Percentiles rank a stretch among this genome's conserved stretches.
phyloP scores from a whole-genome alignment of 2,329 filamentous ascomycete genomes.

The Emergomyces pasteurianus region DNA sequence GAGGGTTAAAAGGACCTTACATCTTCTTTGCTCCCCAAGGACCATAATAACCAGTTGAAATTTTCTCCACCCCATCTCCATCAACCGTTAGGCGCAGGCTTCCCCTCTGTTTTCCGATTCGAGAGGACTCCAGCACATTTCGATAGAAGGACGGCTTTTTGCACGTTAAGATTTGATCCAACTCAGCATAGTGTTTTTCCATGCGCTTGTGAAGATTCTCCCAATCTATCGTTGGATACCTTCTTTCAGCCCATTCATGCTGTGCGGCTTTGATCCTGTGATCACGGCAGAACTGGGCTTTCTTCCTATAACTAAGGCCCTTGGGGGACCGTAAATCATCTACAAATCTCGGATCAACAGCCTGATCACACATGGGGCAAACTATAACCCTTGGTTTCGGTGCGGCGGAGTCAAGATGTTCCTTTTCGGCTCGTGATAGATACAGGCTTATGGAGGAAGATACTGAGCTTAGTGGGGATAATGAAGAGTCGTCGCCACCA shows the following conservation, averaged over 20 bases:
- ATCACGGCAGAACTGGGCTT: slow-evolving; percentile 51
- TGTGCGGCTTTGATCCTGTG: slow-evolving; percentile 48
- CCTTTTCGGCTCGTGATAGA: slow-evolving; percentile 10
- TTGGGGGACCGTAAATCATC: slow-evolving; percentile 27
- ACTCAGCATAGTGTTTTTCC: slow-evolving; percentile 39
- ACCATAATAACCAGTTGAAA: slow-evolving; percentile 75
- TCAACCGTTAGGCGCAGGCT: slow-evolving; percentile 45
- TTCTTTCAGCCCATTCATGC: slow-evolving; percentile 37
- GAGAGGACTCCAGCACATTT: slow-evolving; percentile 41
- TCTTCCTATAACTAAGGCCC: slow-evolving; percentile 22
- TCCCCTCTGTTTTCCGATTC: slow-evolving; percentile 47
- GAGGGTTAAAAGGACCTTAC: slow-evolving; percentile 33
- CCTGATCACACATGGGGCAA: slow-evolving; percentile 57
- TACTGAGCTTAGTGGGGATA: slow-evolving; percentile 21
- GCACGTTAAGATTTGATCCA: slow-evolving; percentile 43
- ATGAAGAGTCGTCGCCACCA: slow-evolving; percentile 10
- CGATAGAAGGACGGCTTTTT: slow-evolving; percentile 48
- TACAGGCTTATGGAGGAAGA: slow-evolving; percentile 13
- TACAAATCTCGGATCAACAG: slow-evolving; percentile 46
- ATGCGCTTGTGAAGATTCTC: slow-evolving; percentile 47
- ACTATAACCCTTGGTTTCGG: slow-evolving; percentile 17
- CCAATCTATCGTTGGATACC: slow-evolving; percentile 67
- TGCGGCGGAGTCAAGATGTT: background rate
- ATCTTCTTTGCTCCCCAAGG: slow-evolving; percentile 59
- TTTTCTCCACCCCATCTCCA: slow-evolving; percentile 36